Evolutionary conservation across 441 rosid species (phyloP).

Genomic region (Syzygium malaccense): DNA sequence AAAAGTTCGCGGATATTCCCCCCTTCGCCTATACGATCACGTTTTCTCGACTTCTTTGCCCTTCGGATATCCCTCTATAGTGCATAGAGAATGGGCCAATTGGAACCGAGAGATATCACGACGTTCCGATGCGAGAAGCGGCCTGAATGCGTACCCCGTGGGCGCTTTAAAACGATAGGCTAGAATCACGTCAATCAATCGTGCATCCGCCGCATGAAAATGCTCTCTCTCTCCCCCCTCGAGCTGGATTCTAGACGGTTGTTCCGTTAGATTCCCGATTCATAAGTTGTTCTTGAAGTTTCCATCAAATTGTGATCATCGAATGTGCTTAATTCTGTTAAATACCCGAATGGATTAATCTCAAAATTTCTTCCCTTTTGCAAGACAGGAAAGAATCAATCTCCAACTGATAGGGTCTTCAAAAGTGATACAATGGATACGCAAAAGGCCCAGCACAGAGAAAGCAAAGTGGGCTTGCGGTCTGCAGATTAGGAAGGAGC

Average conservation of each 20-base stretch:
- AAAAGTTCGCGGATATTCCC: not conserved
- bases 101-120: no score
- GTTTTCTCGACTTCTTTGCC: not conserved
- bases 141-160: rapidly evolving
- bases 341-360: no score
- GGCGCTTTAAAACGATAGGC: not conserved
- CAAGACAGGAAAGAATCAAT: no score
- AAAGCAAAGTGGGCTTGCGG: not conserved
- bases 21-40: not conserved
- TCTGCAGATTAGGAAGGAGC: not conserved
- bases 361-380: no score
- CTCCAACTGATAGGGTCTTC: no score
- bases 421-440: rapidly evolving
- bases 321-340: no score
- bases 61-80: no score
- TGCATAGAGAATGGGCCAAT: no score
- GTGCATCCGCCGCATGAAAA: not conserved
- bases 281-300: not conserved
- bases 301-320: not conserved
- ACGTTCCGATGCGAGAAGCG: rapidly evolving
- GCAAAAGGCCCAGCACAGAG: not conserved
- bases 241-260: not conserved
- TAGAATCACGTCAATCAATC: not conserved
- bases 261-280: not conserved
- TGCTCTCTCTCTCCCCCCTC: not conserved